Evolutionary conservation across 805 yeast genomes (phyloP), one percentile per base, ranked within the genome.

Genomic region (Saccharomycopsis microspora): DNA sequence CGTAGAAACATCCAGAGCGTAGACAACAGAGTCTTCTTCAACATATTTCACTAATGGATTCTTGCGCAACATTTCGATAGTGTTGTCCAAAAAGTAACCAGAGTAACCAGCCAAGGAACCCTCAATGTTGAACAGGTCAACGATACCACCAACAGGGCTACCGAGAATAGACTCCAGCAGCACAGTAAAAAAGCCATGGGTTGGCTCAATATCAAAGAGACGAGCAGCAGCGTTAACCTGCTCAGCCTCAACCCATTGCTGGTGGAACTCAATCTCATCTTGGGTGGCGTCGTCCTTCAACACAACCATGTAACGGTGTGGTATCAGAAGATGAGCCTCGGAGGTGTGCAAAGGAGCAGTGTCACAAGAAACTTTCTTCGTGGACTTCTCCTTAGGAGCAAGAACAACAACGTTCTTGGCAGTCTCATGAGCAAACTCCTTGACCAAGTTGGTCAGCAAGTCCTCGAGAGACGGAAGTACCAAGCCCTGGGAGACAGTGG

Each of bases 251-350:
- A 85, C 75, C 79, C 83, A 74, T 59, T 76, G 74, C 60, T 74
- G 72, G 69, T 89, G 96, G 71, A 77, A 74, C 39, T 69, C 67
- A 33, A 75, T 68, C 51, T 75, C 76, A 36, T 76, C 76, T 30
- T 72, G 64, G 28, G 74, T 58, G 34, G 79, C 70, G 46, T 69
- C 76, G 47, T 77, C 75, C 70, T 87, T 88, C 69, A 90, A 80
- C 44, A 89, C 88, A 56, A 93, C 69, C 55, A 93, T 89, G 70
- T 87, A 93, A 58, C 82, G 80, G 68, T 83, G 74, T 36, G 88
- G 81, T 56, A 83, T 75, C 42, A 73, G 36, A n/a, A 34, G 10
- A 34, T 9, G 10, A 9, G 36, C 36, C 10, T 8, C 8, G 36
- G 36, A 34, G 36, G 36, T 43, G 54, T 49, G 9, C 35, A 8